Percentiles rank a stretch among this genome's conserved stretches.
phyloP scores from a whole-genome alignment of 2,329 filamentous ascomycete genomes.

The Aspergillus ochraceoroseus region DNA sequence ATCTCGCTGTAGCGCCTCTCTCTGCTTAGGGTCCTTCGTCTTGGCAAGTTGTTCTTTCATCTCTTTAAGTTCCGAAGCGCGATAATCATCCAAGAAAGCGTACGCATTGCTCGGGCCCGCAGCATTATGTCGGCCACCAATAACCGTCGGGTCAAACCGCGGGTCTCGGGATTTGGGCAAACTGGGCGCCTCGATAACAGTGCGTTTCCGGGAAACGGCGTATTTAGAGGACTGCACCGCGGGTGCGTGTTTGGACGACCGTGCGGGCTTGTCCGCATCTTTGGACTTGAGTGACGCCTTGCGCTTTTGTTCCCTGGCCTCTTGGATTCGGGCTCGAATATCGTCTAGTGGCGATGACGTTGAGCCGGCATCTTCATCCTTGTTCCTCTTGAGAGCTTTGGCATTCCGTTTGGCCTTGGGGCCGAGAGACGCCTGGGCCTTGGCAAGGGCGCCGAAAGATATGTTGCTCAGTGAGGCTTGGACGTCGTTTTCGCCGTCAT shows the following conservation, averaged over 20 bases:
- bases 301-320: conserved; percentile 43
- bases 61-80: conserved; percentile 72
- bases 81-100: conserved; percentile 81
- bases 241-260: conserved; percentile 82
- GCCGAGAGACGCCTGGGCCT: conserved; percentile 69
- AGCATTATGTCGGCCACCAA: conserved; percentile 32
- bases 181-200: conserved; percentile 57
- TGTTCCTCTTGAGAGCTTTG: conserved; percentile 14
- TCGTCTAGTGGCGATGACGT: conserved; percentile 35
- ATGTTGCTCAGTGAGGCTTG: conserved; percentile 53
- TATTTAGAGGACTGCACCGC: conserved; percentile 75
- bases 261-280: conserved; percentile 30
- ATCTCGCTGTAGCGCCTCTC: conserved; percentile 65
- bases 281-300: conserved; percentile 28
- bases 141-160: conserved; percentile 68
- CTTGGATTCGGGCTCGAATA: conserved; percentile 39
- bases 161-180: conserved; percentile 71
- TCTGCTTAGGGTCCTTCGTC: conserved; percentile 60
- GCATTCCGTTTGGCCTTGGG: conserved; percentile 33
- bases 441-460: conserved; percentile 85
- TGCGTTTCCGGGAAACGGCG: conserved; percentile 74
- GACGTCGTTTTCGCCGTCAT: conserved; percentile 36
- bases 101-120: conserved; percentile 66
- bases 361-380: conserved; percentile 10
- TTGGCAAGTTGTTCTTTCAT: conserved; percentile 64